Conservation (phyloP, 1,284 basidiomycete genomes). For the Microbotryum intermedium region DNA sequence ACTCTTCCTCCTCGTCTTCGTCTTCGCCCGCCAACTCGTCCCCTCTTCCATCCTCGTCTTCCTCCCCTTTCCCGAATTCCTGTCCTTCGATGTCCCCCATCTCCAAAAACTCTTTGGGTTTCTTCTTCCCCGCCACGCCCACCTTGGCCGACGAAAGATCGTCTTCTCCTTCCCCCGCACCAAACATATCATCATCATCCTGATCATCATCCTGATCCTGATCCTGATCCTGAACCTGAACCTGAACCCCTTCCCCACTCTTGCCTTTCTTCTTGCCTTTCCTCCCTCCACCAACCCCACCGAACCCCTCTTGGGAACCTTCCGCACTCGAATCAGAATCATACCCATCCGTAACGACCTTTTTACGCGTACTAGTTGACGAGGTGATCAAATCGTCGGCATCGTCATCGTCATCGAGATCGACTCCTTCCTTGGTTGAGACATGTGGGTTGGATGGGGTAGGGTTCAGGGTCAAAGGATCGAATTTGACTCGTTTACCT, state of each 20-base stretch:
- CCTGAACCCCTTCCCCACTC: conserved; percentile 36
- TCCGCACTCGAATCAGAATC: conserved; percentile 24
- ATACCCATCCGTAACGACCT: conserved; percentile 28
- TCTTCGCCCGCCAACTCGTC: conserved; percentile 36
- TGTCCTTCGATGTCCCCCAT: conserved; percentile 94
- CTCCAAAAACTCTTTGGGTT: conserved; percentile 54
- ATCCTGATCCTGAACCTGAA: conserved; percentile 46
- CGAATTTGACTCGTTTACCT: conserved; percentile 27
- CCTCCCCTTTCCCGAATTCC: conserved; percentile 50
- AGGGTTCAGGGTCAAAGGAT: conserved; percentile 2
- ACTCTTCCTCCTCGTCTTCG: conserved; percentile 66
- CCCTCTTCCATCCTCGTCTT: conserved; percentile 13
- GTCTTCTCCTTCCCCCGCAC: conserved; percentile 43
- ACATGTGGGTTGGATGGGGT: background rate
- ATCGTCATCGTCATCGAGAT: conserved; percentile 24
- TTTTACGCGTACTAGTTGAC: conserved; percentile 7
- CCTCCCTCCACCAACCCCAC: conserved; percentile 16
- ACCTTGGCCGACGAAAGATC: conserved; percentile 24
- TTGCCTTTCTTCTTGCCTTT: conserved; percentile 3
- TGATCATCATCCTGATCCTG: conserved; percentile 46
- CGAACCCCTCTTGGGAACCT: conserved; percentile 23
- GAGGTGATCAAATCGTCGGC: too few species aligned
- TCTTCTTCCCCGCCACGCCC: conserved; percentile 55
- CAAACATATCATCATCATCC: conserved; percentile 78
- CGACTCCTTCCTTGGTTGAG: conserved; percentile 7